Evolutionary conservation across 371 early-diverging fungal genomes (phyloP).

Genomic region (Lichtheimia ramosa): DNA sequence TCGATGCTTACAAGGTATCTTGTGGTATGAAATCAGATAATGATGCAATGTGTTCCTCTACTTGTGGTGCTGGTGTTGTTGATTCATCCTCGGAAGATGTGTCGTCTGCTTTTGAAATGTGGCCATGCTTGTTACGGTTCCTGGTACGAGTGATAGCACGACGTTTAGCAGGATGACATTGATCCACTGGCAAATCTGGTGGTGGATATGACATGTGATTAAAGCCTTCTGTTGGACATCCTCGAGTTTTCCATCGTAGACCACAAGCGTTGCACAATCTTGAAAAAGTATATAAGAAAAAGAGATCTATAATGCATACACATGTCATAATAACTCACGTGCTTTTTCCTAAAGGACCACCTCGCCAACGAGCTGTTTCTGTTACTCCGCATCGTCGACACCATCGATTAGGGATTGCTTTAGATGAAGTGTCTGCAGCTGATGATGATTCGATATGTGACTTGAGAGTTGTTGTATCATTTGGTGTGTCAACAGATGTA

Average conservation of each 20-base stretch:
- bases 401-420: not conserved
- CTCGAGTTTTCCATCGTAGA: constrained; percentile 21
- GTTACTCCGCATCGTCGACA: constrained; percentile 22
- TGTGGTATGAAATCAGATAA: not conserved
- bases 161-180: not conserved
- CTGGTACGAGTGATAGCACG: not conserved
- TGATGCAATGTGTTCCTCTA: not conserved
- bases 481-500: too few species aligned
- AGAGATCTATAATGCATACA: not conserved
- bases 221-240: not conserved
- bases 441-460: too few species aligned
- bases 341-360: constrained; percentile 32
- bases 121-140: not conserved
- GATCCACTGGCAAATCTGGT: not conserved
- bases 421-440: too few species aligned
- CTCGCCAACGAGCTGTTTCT: constrained; percentile 33
- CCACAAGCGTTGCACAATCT: constrained; percentile 52
- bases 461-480: too few species aligned
- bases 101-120: not conserved
- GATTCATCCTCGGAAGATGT: not conserved
- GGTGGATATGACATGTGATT: constrained; percentile 1
- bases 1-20: not conserved
- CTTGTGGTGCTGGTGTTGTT: not conserved
- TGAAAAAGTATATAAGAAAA: not conserved
- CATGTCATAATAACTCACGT: constrained; percentile 21